Evolutionary conservation across 805 yeast genomes (phyloP).

Genomic region (Candida vartiovaarae): DNA sequence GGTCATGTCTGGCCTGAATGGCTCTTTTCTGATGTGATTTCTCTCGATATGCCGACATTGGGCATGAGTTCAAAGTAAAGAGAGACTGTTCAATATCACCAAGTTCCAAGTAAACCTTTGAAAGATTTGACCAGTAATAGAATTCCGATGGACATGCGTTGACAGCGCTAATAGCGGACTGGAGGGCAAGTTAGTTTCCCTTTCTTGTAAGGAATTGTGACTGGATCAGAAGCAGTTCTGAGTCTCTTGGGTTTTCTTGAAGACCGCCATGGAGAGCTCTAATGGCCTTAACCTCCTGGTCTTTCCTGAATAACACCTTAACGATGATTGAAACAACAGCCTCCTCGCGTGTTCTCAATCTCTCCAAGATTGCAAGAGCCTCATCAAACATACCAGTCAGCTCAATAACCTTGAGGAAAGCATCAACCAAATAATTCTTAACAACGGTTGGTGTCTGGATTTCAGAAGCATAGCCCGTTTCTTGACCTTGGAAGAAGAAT

Average conservation of each 20-base stretch:
- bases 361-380: slow-evolving; percentile 51
- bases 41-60: slow-evolving; percentile 68
- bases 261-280: slow-evolving; percentile 46
- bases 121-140: slow-evolving; percentile 64
- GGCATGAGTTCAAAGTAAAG: slow-evolving; percentile 69
- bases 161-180: slow-evolving; percentile 56
- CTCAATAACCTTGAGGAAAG: slow-evolving; percentile 56
- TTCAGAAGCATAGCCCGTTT: slow-evolving; percentile 60
- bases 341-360: slow-evolving; percentile 46
- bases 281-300: slow-evolving; percentile 56
- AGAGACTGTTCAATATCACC: slow-evolving; percentile 68
- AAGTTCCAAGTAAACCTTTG: slow-evolving; percentile 52
- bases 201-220: slow-evolving; percentile 51
- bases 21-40: slow-evolving; percentile 55
- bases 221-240: slow-evolving; percentile 47
- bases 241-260: slow-evolving; percentile 42
- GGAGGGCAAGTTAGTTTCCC: slow-evolving; percentile 50
- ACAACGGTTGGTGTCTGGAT: slow-evolving; percentile 60
- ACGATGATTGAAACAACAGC: slow-evolving; percentile 53
- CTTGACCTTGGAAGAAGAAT: slow-evolving; percentile 59
- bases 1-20: slow-evolving; percentile 43
- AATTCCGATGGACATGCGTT: slow-evolving; percentile 71
- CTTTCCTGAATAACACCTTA: slow-evolving; percentile 41
- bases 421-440: slow-evolving; percentile 68
- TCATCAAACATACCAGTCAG: slow-evolving; percentile 57